Evolutionary conservation across 805 yeast genomes (phyloP), one percentile per base, ranked within the genome.

Genomic region (Torulaspora quercuum): DNA sequence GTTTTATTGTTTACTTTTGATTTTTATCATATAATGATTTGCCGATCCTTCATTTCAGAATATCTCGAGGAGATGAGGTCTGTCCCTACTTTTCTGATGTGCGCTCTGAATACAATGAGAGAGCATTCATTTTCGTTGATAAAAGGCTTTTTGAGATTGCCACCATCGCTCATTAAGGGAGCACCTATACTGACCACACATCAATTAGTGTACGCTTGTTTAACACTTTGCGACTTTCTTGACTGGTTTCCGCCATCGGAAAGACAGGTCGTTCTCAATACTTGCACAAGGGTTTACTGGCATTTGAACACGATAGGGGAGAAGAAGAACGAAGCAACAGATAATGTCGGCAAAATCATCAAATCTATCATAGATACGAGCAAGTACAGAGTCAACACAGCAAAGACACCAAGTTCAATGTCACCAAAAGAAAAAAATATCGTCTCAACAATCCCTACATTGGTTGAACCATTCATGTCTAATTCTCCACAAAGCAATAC

Each of bases 211-310:
- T 77, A 75, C 51, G 70, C 79, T 0, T 73, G 78, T 48, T 49
- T 75, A 24, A 70, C 77, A 0, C 55, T 77, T 15, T 71, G 75
- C 48, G 78, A 74, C 31, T 68, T 63, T 42, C 52, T 74, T 11
- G 61, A 60, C 33, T 53, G 61, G 43, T 65, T 69, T 56, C 59
- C 59, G 21, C 50, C 54, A 5, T 52, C 61, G n/a, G 69, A 70
- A 39, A 66, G 64, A 36, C 65, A 65, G 14, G 63, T 57, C 39
- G 52, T 73, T 2, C 47, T 76, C 28, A 72, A 63, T 42, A 50
- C 74, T 7, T 73, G 78, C 28, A 68, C 80, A 0, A 65, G 65
- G 37, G 68, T 73, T 6, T 77, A 76, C 43, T 77, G 81, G 81
- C 77, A 73, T 44, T 54, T 77, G 42, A 75, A 72, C 41, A 68